These are phyloP conservation scores for Aspergillus latus DNA, from an alignment of 2,329 filamentous ascomycete species.

Conservation along the genomic window DNA sequence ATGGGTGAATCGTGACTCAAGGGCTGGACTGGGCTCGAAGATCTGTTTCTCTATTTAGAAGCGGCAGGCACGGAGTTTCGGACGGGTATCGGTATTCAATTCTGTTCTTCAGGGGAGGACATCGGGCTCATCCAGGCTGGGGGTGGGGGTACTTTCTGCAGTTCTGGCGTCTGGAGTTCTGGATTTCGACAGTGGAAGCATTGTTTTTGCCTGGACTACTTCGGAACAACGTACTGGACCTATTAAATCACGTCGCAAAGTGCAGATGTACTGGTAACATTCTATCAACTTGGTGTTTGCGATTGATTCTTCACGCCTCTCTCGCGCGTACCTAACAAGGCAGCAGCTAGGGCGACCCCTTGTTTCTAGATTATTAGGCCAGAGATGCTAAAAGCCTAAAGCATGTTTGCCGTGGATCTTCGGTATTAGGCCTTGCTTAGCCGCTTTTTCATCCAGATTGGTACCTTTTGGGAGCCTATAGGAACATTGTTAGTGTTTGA, in stretches of 20 bases:
- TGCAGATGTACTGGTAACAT: not conserved
- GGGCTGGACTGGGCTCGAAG: not conserved
- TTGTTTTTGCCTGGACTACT: not conserved
- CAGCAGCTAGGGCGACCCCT: not conserved
- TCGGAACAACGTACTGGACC: not conserved
- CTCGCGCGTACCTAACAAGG: not conserved
- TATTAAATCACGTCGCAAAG: not conserved
- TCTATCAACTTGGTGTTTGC: not conserved
- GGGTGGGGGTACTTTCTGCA: not conserved
- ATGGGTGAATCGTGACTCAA: not conserved
- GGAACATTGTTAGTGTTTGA: not conserved
- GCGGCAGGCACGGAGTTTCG: not conserved
- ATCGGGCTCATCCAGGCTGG: too few species aligned
- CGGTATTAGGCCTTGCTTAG: conserved; percentile 8
- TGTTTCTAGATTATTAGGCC: not conserved
- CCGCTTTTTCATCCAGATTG: not conserved
- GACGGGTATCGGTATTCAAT: not conserved
- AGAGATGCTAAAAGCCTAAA: not conserved
- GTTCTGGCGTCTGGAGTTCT: conserved; percentile 4
- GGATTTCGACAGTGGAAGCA: not conserved
- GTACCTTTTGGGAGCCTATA: not conserved
- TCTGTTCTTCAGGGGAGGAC: not conserved
- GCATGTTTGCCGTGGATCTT: conserved; percentile 4
- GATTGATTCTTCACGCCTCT: not conserved
- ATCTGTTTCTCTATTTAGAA: not conserved